Evolutionary conservation across 495 filamentous ascomycete genomes (phyloP).

Genomic region (Baudoinia panamericana): DNA sequence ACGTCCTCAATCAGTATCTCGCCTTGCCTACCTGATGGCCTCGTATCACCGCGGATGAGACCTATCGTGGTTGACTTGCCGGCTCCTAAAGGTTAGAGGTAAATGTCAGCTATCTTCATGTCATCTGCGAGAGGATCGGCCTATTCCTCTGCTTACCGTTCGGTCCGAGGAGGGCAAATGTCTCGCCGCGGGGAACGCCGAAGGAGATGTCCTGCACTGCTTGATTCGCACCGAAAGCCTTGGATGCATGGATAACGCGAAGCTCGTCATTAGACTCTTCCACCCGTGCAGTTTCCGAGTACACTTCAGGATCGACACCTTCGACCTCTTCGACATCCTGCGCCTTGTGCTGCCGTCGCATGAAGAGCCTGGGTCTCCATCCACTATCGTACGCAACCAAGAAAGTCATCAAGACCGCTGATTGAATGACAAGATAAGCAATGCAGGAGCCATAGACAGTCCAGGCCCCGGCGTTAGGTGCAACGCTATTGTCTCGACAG

Average conservation of each 20-base stretch:
- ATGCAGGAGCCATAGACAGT: constrained; percentile 67
- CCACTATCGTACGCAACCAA: constrained; percentile 64
- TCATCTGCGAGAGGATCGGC: too few relatives aligned
- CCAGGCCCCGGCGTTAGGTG: constrained; percentile 56
- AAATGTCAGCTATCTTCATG: background rate
- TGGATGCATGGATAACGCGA: constrained; percentile 60
- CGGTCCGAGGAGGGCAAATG: constrained; percentile 75
- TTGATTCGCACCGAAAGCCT: constrained; percentile 51
- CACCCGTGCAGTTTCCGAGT: constrained; percentile 36
- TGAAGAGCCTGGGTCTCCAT: constrained; percentile 37
- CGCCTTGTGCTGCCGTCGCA: constrained; percentile 21
- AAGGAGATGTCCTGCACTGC: constrained; percentile 77
- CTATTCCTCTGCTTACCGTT: constrained; percentile 52
- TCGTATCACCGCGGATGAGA: constrained; percentile 71
- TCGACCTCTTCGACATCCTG: constrained; percentile 37
- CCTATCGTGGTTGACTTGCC: constrained; percentile 79
- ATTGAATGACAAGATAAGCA: constrained; percentile 59
- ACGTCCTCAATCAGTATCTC: constrained; percentile 65
- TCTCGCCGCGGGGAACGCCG: constrained; percentile 59
- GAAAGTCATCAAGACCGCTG: constrained; percentile 48
- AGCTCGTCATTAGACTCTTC: constrained; percentile 49
- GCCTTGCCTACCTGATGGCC: constrained; percentile 39
- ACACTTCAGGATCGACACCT: constrained; percentile 35
- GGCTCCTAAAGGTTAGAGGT: too few relatives aligned
- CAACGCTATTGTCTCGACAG: constrained; percentile 48